Evolutionary conservation across 306 rosid genomes (phyloP).

Genomic region (Boehmeria nivea): DNA sequence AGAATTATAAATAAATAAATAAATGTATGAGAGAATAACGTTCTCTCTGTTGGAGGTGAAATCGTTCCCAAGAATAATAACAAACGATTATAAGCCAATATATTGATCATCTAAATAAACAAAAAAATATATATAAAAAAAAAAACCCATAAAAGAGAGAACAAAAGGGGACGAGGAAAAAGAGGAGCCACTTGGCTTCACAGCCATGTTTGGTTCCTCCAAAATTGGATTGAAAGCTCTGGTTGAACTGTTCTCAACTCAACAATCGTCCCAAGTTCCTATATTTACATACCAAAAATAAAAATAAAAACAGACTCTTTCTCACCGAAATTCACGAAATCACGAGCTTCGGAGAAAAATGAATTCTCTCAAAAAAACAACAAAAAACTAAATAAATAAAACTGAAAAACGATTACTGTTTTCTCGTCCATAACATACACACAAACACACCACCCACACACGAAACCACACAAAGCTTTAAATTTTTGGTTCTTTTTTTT

Average conservation of each 20-base stretch:
- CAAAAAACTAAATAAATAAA: neutral
- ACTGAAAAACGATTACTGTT: slow-evolving; percentile 4
- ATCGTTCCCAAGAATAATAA: too few species aligned
- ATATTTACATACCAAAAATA: neutral
- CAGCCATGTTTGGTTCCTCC: slow-evolving; percentile 31
- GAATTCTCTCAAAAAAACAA: slow-evolving; percentile 16
- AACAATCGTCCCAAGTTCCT: slow-evolving; percentile 22
- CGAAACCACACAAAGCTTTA: slow-evolving; percentile 11
- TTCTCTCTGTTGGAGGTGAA: too few species aligned
- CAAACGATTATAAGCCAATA: neutral
- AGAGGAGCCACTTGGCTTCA: slow-evolving; percentile 34
- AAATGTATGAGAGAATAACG: too few species aligned
- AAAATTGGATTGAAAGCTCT: slow-evolving; percentile 24
- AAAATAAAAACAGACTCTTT: slow-evolving; percentile 16
- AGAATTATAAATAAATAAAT: too few species aligned
- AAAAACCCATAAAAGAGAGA: slow-evolving; percentile 11
- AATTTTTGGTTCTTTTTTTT: too few species aligned
- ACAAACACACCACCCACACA: slow-evolving; percentile 11
- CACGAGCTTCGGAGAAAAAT: slow-evolving; percentile 29
- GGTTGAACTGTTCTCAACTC: slow-evolving; percentile 60
- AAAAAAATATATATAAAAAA: too few species aligned
- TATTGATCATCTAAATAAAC: slow-evolving; percentile 12
- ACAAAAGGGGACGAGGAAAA: slow-evolving; percentile 17
- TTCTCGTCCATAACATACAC: slow-evolving; percentile 13
- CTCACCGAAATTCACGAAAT: slow-evolving; percentile 56